Evolutionary conservation across 1,139 yeast species (phyloP), one percentile per base, ranked within the genome.

Genomic region (Kodamaea anthophila): DNA sequence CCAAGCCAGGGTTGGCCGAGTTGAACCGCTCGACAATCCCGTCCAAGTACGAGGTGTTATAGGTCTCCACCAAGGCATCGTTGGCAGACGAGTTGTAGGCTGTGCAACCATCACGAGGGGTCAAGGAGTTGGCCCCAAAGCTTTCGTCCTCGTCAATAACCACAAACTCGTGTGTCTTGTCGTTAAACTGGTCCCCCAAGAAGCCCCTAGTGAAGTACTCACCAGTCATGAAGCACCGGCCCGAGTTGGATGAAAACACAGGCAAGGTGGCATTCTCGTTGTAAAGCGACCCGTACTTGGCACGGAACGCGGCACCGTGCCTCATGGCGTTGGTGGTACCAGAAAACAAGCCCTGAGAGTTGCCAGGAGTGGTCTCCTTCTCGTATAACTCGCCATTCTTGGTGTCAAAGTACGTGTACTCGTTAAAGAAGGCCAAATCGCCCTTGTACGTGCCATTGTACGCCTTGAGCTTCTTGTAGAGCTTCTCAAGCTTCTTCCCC

Each of bases 231-330:
- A 46, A 46, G 32, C 51, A 48, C 39, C 67, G 48, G 15, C 49
- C 49, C 3, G 64, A 53, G 37, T 48, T 57, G 13, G 62, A 44
- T 7, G 63, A 44, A 41, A 61, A 61, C 5, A 60, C 55, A 3
- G 65, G 65, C 24, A 60, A 44, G 9, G 41, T 36, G 7, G 12
- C n/a, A 30, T 35, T 35, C 9, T 13, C 18, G 15, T 39, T 30
- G 33, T 33, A 58, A 33, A 61, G 55, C 4, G 51, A 40, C 10
- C 49, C 50, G 42, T 61, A 61, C 34, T 48, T 55, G 15, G 54
- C 42, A 39, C 67, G 51, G 40, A 61, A 60, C 7, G 43, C 35
- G 23, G 57, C 48, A 22, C 67, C 68, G 36, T 58, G 60, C 35
- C 51, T 52, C 31, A 49, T 36, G 8, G 65, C 65, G 41, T 57